phyloP scores from a whole-genome alignment of 2,329 filamentous ascomycete genomes.

The Boeremia lycopersici region DNA sequence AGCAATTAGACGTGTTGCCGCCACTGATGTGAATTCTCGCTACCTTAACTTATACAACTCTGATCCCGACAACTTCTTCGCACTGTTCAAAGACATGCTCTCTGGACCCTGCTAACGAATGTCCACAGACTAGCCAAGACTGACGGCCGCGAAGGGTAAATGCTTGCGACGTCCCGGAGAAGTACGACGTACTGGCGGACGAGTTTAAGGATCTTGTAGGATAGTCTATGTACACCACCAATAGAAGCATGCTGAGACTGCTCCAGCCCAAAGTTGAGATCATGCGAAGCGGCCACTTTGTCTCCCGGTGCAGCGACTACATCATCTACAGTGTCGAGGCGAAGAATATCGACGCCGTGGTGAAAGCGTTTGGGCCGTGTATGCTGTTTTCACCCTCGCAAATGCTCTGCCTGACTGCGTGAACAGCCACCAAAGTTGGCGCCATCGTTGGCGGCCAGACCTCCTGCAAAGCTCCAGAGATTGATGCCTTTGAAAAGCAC shows the following conservation, averaged over 20 bases:
- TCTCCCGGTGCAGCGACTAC: slow-evolving; percentile 95
- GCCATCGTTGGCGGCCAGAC: slow-evolving; percentile 98
- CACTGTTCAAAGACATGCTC: slow-evolving; percentile 24
- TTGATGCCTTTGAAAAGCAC: slow-evolving; percentile 87
- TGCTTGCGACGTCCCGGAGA: slow-evolving; percentile 91
- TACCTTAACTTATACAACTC: slow-evolving; percentile 90
- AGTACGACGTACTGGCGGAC: slow-evolving; percentile 77
- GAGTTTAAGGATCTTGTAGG: slow-evolving; percentile 90
- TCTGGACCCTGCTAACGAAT: slow-evolving; percentile 41
- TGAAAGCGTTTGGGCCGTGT: slow-evolving; percentile 91
- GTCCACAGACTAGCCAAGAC: slow-evolving; percentile 34
- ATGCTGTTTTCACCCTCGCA: slow-evolving; percentile 52
- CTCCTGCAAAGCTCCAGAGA: slow-evolving; percentile 96
- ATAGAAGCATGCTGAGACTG: slow-evolving; percentile 52
- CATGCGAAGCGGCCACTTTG: slow-evolving; percentile 90
- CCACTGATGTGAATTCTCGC: slow-evolving; percentile 99
- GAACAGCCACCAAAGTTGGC: slow-evolving; percentile 84
- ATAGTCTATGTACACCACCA: slow-evolving; percentile 52
- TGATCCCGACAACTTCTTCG: slow-evolving; percentile 61
- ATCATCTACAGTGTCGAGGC: slow-evolving; percentile 99
- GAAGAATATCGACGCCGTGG: slow-evolving; percentile 84
- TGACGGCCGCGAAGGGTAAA: slow-evolving; percentile 70
- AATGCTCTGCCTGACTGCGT: slow-evolving; percentile 15
- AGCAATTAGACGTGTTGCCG: slow-evolving; percentile 63
- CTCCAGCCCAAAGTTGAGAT: slow-evolving; percentile 80